Conservation (phyloP, 805 yeast genomes). For the Metschnikowia baotianmanensis region DNA sequence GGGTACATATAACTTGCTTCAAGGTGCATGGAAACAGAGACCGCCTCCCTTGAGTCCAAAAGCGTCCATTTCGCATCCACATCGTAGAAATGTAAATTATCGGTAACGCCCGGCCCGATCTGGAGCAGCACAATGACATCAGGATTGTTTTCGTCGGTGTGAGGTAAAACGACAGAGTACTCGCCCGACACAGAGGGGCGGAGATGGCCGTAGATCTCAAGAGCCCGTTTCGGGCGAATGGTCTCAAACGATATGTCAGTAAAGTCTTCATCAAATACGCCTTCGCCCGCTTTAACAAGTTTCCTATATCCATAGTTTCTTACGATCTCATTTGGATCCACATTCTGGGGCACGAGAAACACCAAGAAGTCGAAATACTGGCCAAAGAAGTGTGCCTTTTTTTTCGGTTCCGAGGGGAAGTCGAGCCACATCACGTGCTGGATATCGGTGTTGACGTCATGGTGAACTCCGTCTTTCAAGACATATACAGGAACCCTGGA, state of each 20-base stretch:
- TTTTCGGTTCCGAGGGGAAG: not conserved
- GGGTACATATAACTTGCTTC: not conserved
- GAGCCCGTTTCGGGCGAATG: not conserved
- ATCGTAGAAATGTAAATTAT: not conserved
- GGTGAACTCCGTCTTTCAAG: not conserved
- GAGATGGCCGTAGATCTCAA: not conserved
- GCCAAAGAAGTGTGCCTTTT: no score
- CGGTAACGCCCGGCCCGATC: not conserved
- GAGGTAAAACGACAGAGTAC: no score
- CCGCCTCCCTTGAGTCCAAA: not conserved
- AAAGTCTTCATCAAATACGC: not conserved
- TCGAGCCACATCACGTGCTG: not conserved
- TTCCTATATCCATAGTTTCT: no score
- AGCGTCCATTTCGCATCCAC: not conserved
- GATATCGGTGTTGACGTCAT: not conserved
- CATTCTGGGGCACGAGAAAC: no score
- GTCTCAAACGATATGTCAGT: not conserved
- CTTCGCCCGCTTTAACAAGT: no score
- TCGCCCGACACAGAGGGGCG: not conserved
- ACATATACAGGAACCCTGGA: not conserved
- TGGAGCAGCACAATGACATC: no score
- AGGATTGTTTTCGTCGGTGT: no score
- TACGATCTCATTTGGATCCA: no score
- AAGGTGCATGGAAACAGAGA: not conserved
- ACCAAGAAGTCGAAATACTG: not conserved